Evolutionary conservation across 768 basidiomycete species (phyloP), one percentile per base, ranked within the genome.

Genomic region (Leucocoprinus leucothites): DNA sequence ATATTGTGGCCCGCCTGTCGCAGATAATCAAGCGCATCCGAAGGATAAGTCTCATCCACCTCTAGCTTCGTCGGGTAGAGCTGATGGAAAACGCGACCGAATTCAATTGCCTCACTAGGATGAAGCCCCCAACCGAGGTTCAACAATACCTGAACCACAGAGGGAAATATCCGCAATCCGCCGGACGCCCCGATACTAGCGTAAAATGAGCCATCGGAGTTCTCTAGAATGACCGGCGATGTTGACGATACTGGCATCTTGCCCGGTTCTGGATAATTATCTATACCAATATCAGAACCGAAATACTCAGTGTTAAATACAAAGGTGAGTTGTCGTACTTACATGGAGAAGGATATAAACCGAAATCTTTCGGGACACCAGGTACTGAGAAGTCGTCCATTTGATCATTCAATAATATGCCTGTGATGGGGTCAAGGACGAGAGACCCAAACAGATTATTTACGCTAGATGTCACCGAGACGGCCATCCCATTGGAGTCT

Each of bases 311-410:
- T n/a, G n/a, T n/a, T n/a, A n/a, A n/a, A n/a, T n/a, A n/a, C n/a
- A n/a, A n/a, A n/a, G n/a, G n/a, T n/a, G n/a, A n/a, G n/a, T n/a
- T n/a, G n/a, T n/a, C n/a, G n/a, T n/a, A n/a, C n/a, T n/a, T n/a
- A n/a, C n/a, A n/a, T n/a, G n/a, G n/a, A n/a, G n/a, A n/a, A n/a
- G n/a, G n/a, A n/a, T n/a, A n/a, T n/a, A n/a, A n/a, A n/a, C n/a
- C n/a, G n/a, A n/a, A n/a, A n/a, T 31, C 82, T 60, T 97, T 96
- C 8, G 91, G 81, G 16, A 71, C 69, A 2, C 89, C 93, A 1
- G 94, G 95, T 0, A 75, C 86, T 9, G 93, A 89, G 67, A 98
- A 98, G 69, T 98, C 95, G 59, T 94, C 91, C 89, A 93, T 90
- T 81, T 95, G 91, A 63, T 98, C 85, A 63, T 98, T 98, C 31